Conservation (phyloP, 805 yeast species). For the Starmerella cellae region DNA sequence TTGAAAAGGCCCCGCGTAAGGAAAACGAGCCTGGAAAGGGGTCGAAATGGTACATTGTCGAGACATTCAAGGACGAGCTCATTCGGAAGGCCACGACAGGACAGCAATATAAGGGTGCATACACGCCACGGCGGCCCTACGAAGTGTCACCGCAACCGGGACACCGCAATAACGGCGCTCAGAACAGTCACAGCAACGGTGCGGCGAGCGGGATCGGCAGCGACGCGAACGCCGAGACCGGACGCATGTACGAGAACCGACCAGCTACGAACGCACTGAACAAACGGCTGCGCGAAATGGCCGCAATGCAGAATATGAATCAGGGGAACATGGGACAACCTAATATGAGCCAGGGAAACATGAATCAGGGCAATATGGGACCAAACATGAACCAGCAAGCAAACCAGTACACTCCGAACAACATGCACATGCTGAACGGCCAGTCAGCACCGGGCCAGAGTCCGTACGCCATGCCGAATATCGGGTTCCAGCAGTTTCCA, state of each 20-base stretch:
- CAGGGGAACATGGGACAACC: not conserved
- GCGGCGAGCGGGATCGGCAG: not conserved
- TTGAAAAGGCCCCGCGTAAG: constrained; percentile 90
- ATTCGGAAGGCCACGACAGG: constrained; percentile 51
- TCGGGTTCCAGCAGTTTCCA: not conserved
- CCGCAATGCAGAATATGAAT: not conserved
- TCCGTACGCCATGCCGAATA: not conserved
- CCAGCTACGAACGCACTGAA: not conserved
- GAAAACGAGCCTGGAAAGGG: constrained; percentile 98
- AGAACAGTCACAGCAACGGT: not conserved
- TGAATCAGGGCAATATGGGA: not conserved
- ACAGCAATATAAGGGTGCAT: constrained; percentile 13
- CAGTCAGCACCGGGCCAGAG: too few relatives aligned
- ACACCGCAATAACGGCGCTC: not conserved
- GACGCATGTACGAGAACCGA: not conserved
- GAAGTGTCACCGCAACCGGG: constrained; percentile 7
- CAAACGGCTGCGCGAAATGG: not conserved
- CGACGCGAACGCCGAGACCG: not conserved
- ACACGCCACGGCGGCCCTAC: constrained; percentile 9
- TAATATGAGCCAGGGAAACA: not conserved
- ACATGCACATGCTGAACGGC: too few relatives aligned
- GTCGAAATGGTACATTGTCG: constrained; percentile 96
- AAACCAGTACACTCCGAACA: not conserved
- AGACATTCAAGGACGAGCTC: constrained; percentile 71
- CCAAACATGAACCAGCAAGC: not conserved